phyloP scores from a whole-genome alignment of 176 grass and related monocot species.

The Lolium multiflorum region DNA sequence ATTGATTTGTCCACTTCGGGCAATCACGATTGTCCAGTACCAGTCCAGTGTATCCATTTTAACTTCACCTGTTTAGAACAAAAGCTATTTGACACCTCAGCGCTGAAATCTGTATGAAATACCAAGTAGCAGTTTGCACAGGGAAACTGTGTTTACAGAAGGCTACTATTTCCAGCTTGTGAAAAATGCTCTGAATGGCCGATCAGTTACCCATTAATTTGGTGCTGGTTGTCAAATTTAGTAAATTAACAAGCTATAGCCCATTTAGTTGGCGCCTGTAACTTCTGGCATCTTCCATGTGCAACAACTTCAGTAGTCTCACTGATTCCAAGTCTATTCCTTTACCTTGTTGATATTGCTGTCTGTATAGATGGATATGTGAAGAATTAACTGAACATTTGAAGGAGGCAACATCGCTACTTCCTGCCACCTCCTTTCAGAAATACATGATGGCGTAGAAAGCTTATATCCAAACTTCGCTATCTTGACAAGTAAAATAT shows the following conservation, averaged over 20 bases:
- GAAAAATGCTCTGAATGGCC: not conserved
- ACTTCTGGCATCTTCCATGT: not conserved
- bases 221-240: not conserved
- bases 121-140: conserved; percentile 15
- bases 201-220: conserved; percentile 1
- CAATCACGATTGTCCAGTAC: not conserved
- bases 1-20: not conserved
- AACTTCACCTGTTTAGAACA: not conserved
- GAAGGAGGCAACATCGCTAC: not conserved
- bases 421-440: conserved; percentile 11
- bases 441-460: not conserved
- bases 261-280: conserved; percentile 6
- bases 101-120: conserved; percentile 12
- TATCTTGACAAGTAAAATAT: not conserved
- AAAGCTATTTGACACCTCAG: not conserved
- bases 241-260: not conserved
- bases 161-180: conserved; percentile 3
- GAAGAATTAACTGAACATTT: conserved; percentile 1
- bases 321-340: not conserved
- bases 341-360: not conserved
- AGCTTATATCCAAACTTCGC: not conserved
- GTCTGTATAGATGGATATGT: not conserved
- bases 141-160: not conserved
- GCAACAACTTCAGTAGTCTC: not conserved
- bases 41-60: not conserved